Conservation (phyloP, 2,329 filamentous ascomycete genomes). For the Penicillium sp. region DNA sequence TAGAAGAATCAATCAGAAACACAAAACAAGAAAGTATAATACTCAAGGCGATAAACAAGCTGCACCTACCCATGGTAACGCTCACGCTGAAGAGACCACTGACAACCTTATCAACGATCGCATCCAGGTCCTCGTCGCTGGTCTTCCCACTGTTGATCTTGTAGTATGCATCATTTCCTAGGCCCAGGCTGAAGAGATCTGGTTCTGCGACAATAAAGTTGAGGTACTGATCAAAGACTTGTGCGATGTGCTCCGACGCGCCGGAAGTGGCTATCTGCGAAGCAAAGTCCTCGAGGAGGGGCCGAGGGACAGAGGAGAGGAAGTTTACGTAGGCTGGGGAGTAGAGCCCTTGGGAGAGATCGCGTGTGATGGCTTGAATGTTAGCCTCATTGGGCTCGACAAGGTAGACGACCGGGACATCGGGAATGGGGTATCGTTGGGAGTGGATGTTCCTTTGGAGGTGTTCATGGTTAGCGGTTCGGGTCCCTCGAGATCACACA, state of each 20-base stretch:
- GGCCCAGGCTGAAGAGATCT: slow-evolving; percentile 90
- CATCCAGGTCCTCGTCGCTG: slow-evolving; percentile 86
- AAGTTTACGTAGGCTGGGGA: slow-evolving; percentile 97
- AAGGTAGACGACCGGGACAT: slow-evolving; percentile 96
- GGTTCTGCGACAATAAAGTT: slow-evolving; percentile 97
- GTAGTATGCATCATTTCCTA: slow-evolving; percentile 94
- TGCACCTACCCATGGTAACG: slow-evolving; percentile 85
- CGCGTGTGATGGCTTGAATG: slow-evolving; percentile 79
- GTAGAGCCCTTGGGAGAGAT: slow-evolving; percentile 87
- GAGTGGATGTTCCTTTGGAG: slow-evolving; percentile 75
- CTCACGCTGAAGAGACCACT: slow-evolving; percentile 97
- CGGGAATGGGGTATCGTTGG: slow-evolving; percentile 85
- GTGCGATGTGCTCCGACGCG: slow-evolving; percentile 86
- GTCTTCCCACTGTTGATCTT: slow-evolving; percentile 93
- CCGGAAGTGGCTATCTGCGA: slow-evolving; percentile 81
- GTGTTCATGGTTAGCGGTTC: slow-evolving; percentile 26
- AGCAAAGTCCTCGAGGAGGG: slow-evolving; percentile 93
- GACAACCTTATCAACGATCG: slow-evolving; percentile 87
- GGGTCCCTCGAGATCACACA: not conserved
- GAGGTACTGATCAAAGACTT: slow-evolving; percentile 94
- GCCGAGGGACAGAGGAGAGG: slow-evolving; percentile 87
- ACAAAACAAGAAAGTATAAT: not conserved
- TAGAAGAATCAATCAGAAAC: slow-evolving; percentile 45
- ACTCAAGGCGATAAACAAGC: not conserved
- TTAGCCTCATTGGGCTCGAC: slow-evolving; percentile 86